Evolutionary conservation across 1,284 basidiomycete species (phyloP).

Genomic region (Austroboletus rostrupii): DNA sequence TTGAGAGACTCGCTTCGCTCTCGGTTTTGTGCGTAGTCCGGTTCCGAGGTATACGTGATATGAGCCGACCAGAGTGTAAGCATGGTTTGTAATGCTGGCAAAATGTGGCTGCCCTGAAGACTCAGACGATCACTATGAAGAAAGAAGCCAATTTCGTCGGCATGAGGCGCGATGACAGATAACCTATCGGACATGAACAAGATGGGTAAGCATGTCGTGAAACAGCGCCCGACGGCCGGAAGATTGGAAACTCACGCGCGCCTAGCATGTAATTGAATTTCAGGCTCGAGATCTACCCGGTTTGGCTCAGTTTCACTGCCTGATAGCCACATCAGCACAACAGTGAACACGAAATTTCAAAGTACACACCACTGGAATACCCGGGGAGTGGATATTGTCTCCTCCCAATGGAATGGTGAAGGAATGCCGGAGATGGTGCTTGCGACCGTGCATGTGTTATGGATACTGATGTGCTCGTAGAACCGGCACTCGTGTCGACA

Average conservation of each 20-base stretch:
- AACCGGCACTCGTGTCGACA: neutral
- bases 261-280: neutral
- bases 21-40: conserved; percentile 7
- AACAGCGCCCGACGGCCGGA: neutral
- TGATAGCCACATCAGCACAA: neutral
- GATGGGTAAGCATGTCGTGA: neutral
- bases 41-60: conserved; percentile 22
- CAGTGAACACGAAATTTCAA: neutral
- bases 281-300: conserved; percentile 1
- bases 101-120: conserved; percentile 17
- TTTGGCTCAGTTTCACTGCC: neutral
- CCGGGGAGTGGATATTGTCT: neutral
- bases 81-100: conserved; percentile 31
- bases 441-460: neutral
- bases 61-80: conserved; percentile 38
- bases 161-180: conserved; percentile 19
- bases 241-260: conserved; percentile 9
- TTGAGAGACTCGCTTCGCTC: conserved; percentile 13
- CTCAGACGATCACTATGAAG: conserved; percentile 31
- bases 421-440: neutral
- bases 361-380: conserved; percentile 5
- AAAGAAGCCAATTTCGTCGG: conserved; percentile 32
- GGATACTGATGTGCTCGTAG: neutral
- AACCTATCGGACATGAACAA: conserved; percentile 12
- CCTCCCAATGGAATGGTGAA: neutral